A percentile compares a stretch with the other conserved stretches of the same genome.
These are phyloP conservation scores for Hemisphaericaspora xylanilytica DNA, from an alignment of 1,139 yeast genomes.

Conservation along the genomic window DNA sequence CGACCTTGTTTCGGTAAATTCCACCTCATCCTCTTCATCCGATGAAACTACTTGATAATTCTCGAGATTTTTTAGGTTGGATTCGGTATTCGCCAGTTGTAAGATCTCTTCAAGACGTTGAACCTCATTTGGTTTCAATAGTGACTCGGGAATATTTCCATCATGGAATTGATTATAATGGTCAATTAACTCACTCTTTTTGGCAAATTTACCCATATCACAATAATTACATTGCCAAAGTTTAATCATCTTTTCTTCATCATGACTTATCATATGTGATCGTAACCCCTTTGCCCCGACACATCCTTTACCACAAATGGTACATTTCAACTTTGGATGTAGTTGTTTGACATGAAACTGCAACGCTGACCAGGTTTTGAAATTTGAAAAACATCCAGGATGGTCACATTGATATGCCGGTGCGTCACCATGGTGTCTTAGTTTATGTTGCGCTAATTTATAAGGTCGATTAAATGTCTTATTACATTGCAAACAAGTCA, in stretches of 20 bases:
- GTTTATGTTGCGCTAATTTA: conserved; percentile 58
- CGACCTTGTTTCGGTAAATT: conserved; percentile 10
- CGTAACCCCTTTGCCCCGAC: conserved; percentile 69
- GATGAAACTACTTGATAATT: conserved; percentile 7
- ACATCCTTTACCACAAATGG: conserved; percentile 68
- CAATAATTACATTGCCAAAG: conserved; percentile 65
- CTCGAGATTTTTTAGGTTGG: conserved; percentile 5
- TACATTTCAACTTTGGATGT: conserved; percentile 71
- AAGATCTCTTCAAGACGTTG: conserved; percentile 22
- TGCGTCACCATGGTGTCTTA: conserved; percentile 54
- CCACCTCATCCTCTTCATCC: conserved; percentile 16
- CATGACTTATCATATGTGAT: conserved; percentile 67
- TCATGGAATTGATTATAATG: conserved; percentile 49
- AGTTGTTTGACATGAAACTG: conserved; percentile 68
- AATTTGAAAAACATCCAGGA: conserved; percentile 57
- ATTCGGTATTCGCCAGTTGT: conserved; percentile 6
- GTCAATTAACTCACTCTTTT: conserved; percentile 32
- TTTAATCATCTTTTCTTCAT: conserved; percentile 47
- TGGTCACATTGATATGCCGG: conserved; percentile 63
- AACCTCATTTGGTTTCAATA: conserved; percentile 27
- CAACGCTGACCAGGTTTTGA: conserved; percentile 74
- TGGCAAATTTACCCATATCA: conserved; percentile 33
- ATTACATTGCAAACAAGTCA: conserved; percentile 58
- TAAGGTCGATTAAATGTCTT: conserved; percentile 61
- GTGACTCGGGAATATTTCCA: conserved; percentile 36